phyloP scores from a whole-genome alignment of 352 stramenopile genomes.

The Globisporangium acanthophoron region DNA sequence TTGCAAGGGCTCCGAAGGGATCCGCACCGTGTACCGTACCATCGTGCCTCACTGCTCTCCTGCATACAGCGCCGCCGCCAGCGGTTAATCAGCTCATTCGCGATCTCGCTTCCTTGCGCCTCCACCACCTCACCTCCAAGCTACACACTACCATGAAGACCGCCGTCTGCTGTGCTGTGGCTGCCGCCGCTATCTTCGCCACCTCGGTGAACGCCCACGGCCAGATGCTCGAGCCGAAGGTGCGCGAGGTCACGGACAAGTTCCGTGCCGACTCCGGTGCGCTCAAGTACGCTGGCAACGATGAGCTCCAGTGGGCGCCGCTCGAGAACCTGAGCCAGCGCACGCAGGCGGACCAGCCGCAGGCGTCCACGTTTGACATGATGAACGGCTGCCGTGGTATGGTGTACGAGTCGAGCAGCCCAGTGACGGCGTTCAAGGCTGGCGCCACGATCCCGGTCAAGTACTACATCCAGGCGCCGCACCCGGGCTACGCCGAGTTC shows the following conservation, averaged over 20 bases:
- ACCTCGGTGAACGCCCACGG: slow-evolving; percentile 16
- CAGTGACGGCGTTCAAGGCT: slow-evolving; percentile 35
- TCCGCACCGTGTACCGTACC: too few species aligned
- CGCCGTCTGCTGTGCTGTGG: too few species aligned
- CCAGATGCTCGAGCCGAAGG: slow-evolving; percentile 15
- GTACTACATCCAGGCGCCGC: slow-evolving; percentile 50
- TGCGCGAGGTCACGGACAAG: slow-evolving; percentile 19
- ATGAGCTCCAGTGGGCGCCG: slow-evolving; percentile 43
- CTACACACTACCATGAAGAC: too few species aligned
- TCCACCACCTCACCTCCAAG: too few species aligned
- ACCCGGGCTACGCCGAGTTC: slow-evolving; percentile 47
- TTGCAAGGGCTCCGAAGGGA: too few species aligned
- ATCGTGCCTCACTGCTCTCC: too few species aligned
- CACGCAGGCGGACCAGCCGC: slow-evolving; percentile 35
- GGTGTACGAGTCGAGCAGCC: slow-evolving; percentile 39
- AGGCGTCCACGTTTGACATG: slow-evolving; percentile 40
- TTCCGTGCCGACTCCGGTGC: slow-evolving; percentile 37
- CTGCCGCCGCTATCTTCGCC: too few species aligned
- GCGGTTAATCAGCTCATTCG: too few species aligned
- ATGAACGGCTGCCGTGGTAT: slow-evolving; percentile 56
- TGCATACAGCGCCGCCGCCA: too few species aligned
- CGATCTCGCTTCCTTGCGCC: too few species aligned
- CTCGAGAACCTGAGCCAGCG: slow-evolving; percentile 51
- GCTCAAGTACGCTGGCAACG: slow-evolving; percentile 38
- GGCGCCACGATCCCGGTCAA: slow-evolving; percentile 38